Percentiles rank a stretch among this genome's conserved stretches.
Conservation (phyloP, 805 yeast species). For the Saccharomyces mikatae region DNA sequence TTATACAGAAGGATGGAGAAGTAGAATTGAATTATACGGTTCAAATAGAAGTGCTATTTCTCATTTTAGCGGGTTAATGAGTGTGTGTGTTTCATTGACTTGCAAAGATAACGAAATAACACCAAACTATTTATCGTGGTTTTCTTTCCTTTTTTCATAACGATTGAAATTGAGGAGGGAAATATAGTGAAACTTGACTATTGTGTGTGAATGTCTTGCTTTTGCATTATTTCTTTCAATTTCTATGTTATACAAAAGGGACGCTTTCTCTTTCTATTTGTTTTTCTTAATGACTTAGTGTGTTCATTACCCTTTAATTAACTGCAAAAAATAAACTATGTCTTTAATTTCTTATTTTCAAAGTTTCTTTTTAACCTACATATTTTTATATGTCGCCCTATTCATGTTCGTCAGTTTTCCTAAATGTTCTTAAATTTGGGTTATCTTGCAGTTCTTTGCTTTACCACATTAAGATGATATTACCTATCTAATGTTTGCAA, state of each 20-base stretch:
- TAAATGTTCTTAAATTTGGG: not conserved
- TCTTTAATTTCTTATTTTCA: not conserved
- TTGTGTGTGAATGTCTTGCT: not conserved
- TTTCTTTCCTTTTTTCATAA: not conserved
- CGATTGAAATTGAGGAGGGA: not conserved
- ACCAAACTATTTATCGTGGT: not conserved
- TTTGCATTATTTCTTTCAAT: not conserved
- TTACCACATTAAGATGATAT: too few relatives aligned
- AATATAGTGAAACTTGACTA: not conserved
- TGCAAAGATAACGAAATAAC: not conserved
- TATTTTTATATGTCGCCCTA: not conserved
- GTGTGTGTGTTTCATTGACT: not conserved
- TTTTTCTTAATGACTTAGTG: not conserved
- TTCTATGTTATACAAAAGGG: not conserved
- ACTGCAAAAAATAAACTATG: not conserved
- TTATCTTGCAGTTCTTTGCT: not conserved
- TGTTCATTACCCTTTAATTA: not conserved
- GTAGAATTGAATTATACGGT: not conserved
- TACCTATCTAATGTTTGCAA: too few relatives aligned
- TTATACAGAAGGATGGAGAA: not conserved
- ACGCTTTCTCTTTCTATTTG: not conserved
- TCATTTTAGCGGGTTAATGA: not conserved
- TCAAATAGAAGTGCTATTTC: not conserved
- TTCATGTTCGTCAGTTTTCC: not conserved
- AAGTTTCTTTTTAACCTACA: not conserved